Evolutionary conservation across 768 basidiomycete species (phyloP), one percentile per base, ranked within the genome.

Genomic region (Cantharellus cinnabarinus): DNA sequence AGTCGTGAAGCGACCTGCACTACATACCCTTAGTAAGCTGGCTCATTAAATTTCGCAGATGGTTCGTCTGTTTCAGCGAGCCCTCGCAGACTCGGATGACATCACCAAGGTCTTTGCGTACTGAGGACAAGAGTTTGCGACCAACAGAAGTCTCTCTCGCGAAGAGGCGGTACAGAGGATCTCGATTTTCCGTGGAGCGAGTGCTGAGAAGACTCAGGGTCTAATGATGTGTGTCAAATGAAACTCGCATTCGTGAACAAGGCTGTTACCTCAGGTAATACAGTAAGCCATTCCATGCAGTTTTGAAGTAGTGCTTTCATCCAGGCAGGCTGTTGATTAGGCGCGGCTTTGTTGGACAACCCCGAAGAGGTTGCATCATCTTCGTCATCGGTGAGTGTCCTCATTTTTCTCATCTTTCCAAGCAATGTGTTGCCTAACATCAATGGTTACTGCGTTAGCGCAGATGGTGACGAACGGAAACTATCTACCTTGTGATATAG

Each of bases 21-120:
- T 29, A 29, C 71, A 54, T 63, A 83, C 93, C 91, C 76, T 94
- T 95, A 7, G 83, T 91, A 60, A 94, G 72, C 41, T 82, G 77
- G 64, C 87, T 87, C 81, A 98, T 85, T 37, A 99, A 74, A 3
- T 79, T 81, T n/a, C 95, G 82, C 38, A 94, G 74, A 66, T 95
- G 89, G 67, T 99, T 99, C 1, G 94, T 98, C 70, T 95, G 93
- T 74, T 95, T 95, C 57, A 89, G 72, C 63, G 79, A 79, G 56
- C 91, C 93, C 65, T 81, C 76, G 70, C 89, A 91, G 50, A 95
- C 87, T 66, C 82, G 79, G 60, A 83, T 77, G 39, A 97, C 80
- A 64, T 89, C 82, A 7, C 73, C 71, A 15, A 99, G 78, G 68
- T 98, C 95, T 68, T 74, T 79, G 56, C 81, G 77, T 57, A 98